phyloP scores from a whole-genome alignment of 805 yeast genomes.

The Ogataea glucozyma region DNA sequence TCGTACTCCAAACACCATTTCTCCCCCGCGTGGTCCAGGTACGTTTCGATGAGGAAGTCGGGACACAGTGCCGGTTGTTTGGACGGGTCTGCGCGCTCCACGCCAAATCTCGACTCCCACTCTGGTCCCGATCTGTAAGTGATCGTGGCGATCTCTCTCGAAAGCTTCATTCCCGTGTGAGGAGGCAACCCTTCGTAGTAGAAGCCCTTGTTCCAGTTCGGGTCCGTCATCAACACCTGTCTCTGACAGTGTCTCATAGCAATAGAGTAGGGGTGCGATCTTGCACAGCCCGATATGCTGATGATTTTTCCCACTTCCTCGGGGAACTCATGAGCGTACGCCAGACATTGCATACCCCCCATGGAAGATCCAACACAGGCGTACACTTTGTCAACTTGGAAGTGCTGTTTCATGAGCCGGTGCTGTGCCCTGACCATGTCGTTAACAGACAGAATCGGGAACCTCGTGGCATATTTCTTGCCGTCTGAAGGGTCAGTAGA shows the following conservation, averaged over 20 bases:
- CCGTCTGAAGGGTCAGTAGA: constrained; percentile 69
- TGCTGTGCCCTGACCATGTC: constrained; percentile 93
- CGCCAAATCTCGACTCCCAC: constrained; percentile 92
- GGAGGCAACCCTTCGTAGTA: constrained; percentile 78
- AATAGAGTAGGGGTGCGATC: constrained; percentile 91
- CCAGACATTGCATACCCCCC: constrained; percentile 99
- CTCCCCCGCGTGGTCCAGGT: constrained; percentile 92
- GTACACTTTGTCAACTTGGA: constrained; percentile 63
- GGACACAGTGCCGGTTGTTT: constrained; percentile 88
- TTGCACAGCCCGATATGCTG: constrained; percentile 88
- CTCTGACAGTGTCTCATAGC: constrained; percentile 93
- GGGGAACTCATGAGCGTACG: constrained; percentile 82
- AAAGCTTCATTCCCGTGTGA: constrained; percentile 91
- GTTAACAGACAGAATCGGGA: constrained; percentile 80
- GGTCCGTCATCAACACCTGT: constrained; percentile 92
- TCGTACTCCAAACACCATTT: constrained; percentile 90
- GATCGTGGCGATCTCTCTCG: constrained; percentile 91
- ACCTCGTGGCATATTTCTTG: constrained; percentile 76
- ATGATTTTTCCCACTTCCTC: constrained; percentile 71
- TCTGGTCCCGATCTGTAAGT: constrained; percentile 96
- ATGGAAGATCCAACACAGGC: constrained; percentile 89
- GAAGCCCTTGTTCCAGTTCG: constrained; percentile 90
- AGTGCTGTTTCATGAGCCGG: constrained; percentile 58
- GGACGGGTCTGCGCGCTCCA: constrained; percentile 79
- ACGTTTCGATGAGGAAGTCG: constrained; percentile 88